Conservation (phyloP, 176 grass and related monocot genomes). For the Lolium perenne region DNA sequence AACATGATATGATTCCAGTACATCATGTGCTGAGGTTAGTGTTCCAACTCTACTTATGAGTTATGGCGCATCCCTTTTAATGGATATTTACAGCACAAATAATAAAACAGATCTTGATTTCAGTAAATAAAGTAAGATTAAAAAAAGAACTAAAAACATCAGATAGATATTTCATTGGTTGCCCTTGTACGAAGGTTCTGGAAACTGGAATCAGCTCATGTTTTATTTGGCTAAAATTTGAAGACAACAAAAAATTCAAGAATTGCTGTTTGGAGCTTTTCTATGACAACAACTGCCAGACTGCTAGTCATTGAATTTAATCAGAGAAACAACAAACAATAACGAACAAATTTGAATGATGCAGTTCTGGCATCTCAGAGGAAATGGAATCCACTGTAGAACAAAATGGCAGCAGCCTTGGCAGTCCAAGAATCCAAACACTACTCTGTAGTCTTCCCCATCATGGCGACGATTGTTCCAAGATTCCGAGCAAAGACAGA, state of each 20-base stretch:
- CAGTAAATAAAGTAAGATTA: neutral
- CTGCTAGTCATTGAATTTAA: neutral
- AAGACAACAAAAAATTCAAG: neutral
- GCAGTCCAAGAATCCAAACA: too few species aligned
- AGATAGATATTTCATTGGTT: too few species aligned
- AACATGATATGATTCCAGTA: neutral
- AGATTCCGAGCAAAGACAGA: too few species aligned
- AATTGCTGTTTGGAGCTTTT: neutral
- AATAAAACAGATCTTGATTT: neutral
- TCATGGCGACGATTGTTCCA: too few species aligned
- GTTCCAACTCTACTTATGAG: neutral
- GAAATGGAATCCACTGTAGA: too few species aligned
- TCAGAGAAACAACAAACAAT: too few species aligned
- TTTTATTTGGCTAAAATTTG: neutral
- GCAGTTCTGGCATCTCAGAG: too few species aligned
- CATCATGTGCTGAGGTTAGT: neutral
- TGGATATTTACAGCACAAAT: too few species aligned
- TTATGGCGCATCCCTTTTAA: neutral
- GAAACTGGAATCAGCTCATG: neutral
- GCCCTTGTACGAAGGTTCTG: neutral
- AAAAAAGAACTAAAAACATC: neutral
- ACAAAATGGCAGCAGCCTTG: too few species aligned
- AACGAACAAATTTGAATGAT: too few species aligned
- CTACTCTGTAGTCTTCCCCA: too few species aligned
- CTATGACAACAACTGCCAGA: neutral